Base-by-base conservation (phyloP, 1,284 basidiomycete species). In the Grifola frondosa region DNA sequence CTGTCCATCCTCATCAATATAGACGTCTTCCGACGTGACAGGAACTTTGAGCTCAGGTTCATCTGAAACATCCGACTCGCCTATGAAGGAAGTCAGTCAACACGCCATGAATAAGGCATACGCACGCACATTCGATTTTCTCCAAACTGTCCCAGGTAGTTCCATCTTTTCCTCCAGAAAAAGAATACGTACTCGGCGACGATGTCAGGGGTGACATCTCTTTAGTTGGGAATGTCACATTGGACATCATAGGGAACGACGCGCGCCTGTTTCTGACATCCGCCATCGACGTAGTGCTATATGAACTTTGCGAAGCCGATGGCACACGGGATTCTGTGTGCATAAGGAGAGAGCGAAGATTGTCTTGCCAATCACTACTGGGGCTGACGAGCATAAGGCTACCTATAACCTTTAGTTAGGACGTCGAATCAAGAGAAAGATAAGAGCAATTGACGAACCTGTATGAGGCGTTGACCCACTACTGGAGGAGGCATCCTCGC, bases 331-430 rank as follows among this genome's bases (percentile, higher is more conserved):
- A n/a, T n/a, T n/a, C 30, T 16, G 30, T 22, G 35, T 38, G 30
- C n/a, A 43, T 12, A 12, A 56, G 42, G 6, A 50, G 44, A 8
- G 39, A 36, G 30, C 53, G 51, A 23, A 60, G 48, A 19, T 37
- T 46, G 38, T 60, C 56, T 37, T 60, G 58, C 58, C 58, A 60
- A 30, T 46, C 57, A 35, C 54, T 56, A 17, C 52, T 54, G 7
- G 58, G 58, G 24, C 49, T 58, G 21, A 56, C 48, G 24, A 60
- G 49, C 10, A 56, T 50, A 16, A 52, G 48, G 30, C 52, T 54
- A 19, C 49, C 57, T 57, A 30, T 24, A 9, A 5, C 6, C 25
- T 8, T 52, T 16, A 51, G 42, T 21, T 11, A 12, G 12, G 10
- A 24, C n/a, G 20, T 1, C 9, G 4, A 7, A 20, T 16, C 28